Base-by-base conservation (phyloP, 345 rosid genomes). In the Balakata baccata region DNA sequence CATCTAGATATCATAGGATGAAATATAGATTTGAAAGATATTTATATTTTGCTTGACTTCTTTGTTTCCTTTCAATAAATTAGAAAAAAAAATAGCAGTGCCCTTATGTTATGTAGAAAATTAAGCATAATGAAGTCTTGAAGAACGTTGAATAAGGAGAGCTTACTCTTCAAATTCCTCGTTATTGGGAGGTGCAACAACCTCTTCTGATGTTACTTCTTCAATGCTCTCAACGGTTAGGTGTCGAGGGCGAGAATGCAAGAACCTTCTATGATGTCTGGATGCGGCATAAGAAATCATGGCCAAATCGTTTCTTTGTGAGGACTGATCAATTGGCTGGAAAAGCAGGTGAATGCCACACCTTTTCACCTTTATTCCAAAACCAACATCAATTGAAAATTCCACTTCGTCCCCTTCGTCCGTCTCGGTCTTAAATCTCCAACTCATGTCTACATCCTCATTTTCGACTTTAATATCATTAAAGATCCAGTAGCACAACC, bases 401-500 rank as follows among this genome's bases (percentile, higher is more conserved):
- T 38, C 47, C 37, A 69, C 62, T 20, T 47, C 43, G 50, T 78
- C 75, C 11, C 78, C 74, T 29, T 6, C 74, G 51, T 74, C 61
- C 50, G 69, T 6, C 64, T 57, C 61, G 10, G 52, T 72, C 23
- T 38, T 29, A 61, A 61, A 34, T 14, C 45, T 34, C 65, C 65
- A 61, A 34, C 46, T 6, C 65, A 6, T 7, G 23, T 61, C 65
- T 4, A 12, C 1, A 10, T 61, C 11, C 7, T 37, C 65, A 5
- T 0, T 61, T 34, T 14, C 65, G 0, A 14, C 18, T 5, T 37
- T 5, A 18, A 37, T 22, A 62, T 62, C 8, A 8, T 17, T 38
- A 49, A 74, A 69, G 50, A 41, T 74, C 81, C 78, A 74, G 17
- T 51, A 58, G 70, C 25, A 45, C 0, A 79, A 54, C 78, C 78